Conservation (phyloP, 345 rosid species). For the Xanthoceras sorbifolium region DNA sequence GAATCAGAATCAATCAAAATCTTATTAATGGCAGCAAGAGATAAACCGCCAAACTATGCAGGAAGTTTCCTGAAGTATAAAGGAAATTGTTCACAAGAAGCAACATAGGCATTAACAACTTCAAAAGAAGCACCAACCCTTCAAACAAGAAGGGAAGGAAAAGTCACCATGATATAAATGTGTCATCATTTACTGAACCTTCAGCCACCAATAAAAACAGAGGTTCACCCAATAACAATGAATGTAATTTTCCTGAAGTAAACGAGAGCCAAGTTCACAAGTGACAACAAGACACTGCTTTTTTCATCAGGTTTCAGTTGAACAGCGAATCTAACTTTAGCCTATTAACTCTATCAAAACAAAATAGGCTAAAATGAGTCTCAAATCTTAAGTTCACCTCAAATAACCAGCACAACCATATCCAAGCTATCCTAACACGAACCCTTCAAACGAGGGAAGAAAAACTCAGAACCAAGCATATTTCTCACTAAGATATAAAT, state of each 20-base stretch:
- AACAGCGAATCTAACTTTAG: too few relatives aligned
- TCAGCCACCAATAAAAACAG: conserved; percentile 32
- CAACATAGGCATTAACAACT: not conserved
- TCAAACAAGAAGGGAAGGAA: not conserved
- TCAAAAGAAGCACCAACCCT: not conserved
- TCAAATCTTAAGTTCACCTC: too few relatives aligned
- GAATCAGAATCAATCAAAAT: not conserved
- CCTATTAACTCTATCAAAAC: too few relatives aligned
- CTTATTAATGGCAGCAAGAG: not conserved
- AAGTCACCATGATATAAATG: conserved; percentile 28
- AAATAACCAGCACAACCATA: too few relatives aligned
- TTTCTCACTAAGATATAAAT: not conserved
- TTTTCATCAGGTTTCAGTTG: too few relatives aligned
- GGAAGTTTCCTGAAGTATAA: not conserved
- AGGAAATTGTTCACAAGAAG: not conserved
- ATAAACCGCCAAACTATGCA: not conserved
- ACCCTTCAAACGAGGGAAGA: not conserved
- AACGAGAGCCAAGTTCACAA: conserved; percentile 31
- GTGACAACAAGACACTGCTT: conserved; percentile 43
- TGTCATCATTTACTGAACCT: conserved; percentile 60
- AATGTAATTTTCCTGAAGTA: conserved; percentile 36
- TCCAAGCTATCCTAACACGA: too few relatives aligned
- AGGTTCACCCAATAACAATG: conserved; percentile 66
- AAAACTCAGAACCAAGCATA: too few relatives aligned
- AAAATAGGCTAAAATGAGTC: too few relatives aligned